phyloP scores from a whole-genome alignment of 331 rosid species.

The Quercus tomentella region DNA sequence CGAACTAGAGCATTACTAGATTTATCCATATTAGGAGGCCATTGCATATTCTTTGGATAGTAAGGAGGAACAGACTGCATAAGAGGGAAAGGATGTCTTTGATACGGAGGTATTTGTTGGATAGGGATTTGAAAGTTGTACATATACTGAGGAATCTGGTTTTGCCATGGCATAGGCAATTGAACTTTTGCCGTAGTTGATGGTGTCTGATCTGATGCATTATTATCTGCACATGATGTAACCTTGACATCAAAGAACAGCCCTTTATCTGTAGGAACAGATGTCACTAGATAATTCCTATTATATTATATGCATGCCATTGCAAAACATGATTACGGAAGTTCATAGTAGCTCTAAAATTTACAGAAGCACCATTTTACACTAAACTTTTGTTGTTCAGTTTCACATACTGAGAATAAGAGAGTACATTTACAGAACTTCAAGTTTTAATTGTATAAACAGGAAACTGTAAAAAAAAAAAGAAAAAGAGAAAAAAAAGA shows the following conservation, averaged over 20 bases:
- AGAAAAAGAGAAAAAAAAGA: no score
- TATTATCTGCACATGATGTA: slow-evolving; percentile 25
- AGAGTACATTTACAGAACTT: not conserved
- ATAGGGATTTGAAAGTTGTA: slow-evolving; percentile 39
- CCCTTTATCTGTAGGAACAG: not conserved
- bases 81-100: slow-evolving; percentile 43
- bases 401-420: not conserved
- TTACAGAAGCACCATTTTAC: not conserved
- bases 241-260: not conserved
- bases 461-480: not conserved
- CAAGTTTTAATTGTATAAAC: not conserved
- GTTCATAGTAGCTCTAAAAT: not conserved
- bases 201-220: slow-evolving; percentile 29
- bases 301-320: not conserved
- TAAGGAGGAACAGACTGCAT: slow-evolving; percentile 51
- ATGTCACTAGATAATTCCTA: not conserved
- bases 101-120: slow-evolving; percentile 44
- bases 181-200: slow-evolving; percentile 32
- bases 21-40: slow-evolving; percentile 42
- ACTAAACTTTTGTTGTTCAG: not conserved
- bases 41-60: slow-evolving; percentile 46
- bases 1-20: not conserved
- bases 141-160: slow-evolving; percentile 42
- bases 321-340: not conserved
- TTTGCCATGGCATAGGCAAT: slow-evolving; percentile 47